A percentile compares a stretch with the other conserved stretches of the same genome.
Conservation (phyloP, 208 protist species). For the Strigomonas culicis region DNA sequence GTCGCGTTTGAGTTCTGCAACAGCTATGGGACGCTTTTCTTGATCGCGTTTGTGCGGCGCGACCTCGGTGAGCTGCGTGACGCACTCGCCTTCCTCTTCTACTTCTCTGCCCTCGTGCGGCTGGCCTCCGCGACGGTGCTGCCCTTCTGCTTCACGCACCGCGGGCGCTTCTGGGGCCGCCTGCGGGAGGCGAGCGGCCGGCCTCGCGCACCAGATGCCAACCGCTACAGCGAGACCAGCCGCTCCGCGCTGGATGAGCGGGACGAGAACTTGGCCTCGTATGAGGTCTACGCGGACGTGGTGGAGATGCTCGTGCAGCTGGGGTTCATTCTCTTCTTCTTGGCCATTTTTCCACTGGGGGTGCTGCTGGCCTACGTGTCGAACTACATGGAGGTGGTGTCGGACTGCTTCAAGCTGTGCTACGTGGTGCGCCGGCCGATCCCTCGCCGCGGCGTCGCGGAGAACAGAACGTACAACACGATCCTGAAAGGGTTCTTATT, state of each 20-base stretch:
- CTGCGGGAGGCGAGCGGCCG: not conserved
- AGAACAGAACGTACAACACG: constrained; percentile 37
- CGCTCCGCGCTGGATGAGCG: constrained; percentile 34
- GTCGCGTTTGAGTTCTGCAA: constrained; percentile 68
- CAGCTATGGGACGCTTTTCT: constrained; percentile 62
- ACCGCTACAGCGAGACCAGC: constrained; percentile 23
- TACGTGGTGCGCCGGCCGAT: constrained; percentile 48
- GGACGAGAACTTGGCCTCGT: constrained; percentile 38
- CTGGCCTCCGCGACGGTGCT: constrained; percentile 50
- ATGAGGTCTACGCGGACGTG: constrained; percentile 71
- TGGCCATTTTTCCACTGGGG: constrained; percentile 53
- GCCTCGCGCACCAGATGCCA: not conserved
- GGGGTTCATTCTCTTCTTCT: constrained; percentile 70
- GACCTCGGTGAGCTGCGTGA: constrained; percentile 41
- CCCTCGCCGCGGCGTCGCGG: constrained; percentile 33
- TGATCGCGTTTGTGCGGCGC: constrained; percentile 48
- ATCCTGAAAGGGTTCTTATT: constrained; percentile 40
- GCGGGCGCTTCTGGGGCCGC: not conserved
- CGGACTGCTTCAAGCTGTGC: constrained; percentile 65
- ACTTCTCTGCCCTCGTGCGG: constrained; percentile 36
- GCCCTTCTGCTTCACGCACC: constrained; percentile 50
- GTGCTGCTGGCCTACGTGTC: constrained; percentile 43
- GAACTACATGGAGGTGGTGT: constrained; percentile 68
- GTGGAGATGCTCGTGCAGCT: constrained; percentile 81
- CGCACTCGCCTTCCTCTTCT: constrained; percentile 39